These are phyloP conservation scores for Chalciporus chontae DNA, from an alignment of 768 basidiomycete genomes.

Conservation along the genomic window DNA sequence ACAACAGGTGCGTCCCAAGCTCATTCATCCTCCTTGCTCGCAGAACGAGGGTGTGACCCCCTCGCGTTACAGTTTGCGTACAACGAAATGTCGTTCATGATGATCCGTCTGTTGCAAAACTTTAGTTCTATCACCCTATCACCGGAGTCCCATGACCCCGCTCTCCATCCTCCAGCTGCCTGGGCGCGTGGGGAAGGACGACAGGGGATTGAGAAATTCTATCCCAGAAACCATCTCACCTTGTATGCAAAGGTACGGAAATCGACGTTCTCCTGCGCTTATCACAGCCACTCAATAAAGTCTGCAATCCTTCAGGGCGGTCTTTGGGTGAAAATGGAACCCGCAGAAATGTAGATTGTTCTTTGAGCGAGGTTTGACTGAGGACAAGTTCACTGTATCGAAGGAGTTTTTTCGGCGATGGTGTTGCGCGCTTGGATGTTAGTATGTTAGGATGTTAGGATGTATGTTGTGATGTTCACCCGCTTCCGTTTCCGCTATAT, in stretches of 20 bases:
- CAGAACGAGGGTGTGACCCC: constrained; percentile 1
- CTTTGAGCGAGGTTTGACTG: too few species aligned
- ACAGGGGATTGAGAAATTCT: constrained; percentile 23
- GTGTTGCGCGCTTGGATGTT: neutral
- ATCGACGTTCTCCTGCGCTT: too few species aligned
- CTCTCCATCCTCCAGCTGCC: constrained; percentile 22
- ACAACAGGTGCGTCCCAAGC: constrained; percentile 30
- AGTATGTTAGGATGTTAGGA: too few species aligned
- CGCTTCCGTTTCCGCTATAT: too few species aligned
- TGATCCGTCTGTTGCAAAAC: constrained; percentile 28
- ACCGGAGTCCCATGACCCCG: constrained; percentile 28
- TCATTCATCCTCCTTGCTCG: constrained; percentile 5
- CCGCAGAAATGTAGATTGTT: constrained; percentile 16
- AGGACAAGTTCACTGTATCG: neutral
- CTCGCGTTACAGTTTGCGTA: constrained; percentile 29
- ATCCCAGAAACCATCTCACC: constrained; percentile 29
- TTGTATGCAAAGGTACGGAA: constrained; percentile 36
- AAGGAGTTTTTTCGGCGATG: too few species aligned
- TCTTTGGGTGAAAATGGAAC: constrained; percentile 43
- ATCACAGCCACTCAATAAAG: too few species aligned
- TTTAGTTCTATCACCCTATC: constrained; percentile 23
- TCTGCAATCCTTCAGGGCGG: constrained; percentile 34
- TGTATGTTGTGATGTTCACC: too few species aligned
- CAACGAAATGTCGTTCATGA: constrained; percentile 33
- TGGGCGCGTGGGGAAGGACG: constrained; percentile 28